These are phyloP conservation scores for Oryza coarctata DNA, from an alignment of 176 grass and related monocot species.

Conservation along the genomic window DNA sequence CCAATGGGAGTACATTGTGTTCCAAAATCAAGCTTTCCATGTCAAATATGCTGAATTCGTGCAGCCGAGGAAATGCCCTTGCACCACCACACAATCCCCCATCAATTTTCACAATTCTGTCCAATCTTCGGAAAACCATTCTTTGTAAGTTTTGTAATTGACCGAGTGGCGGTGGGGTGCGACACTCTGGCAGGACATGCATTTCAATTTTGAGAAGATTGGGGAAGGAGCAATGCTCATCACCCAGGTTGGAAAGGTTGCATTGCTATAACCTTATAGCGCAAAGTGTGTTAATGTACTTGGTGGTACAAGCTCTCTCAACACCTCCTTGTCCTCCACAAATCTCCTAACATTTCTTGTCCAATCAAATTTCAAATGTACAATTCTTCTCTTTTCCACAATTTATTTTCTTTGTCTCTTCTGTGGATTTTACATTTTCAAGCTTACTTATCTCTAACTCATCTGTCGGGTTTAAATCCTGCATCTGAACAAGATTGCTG, in stretches of 20 bases:
- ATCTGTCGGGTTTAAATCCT: not conserved
- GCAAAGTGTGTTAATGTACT: not conserved
- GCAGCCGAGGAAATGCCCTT: not conserved
- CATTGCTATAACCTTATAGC: not conserved
- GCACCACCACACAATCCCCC: not conserved
- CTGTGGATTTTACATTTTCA: not conserved
- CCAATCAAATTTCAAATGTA: not conserved
- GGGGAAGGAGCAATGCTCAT: not conserved
- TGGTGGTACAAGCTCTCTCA: slow-evolving; percentile 14
- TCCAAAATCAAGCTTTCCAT: slow-evolving; percentile 11
- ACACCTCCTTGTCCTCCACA: slow-evolving; percentile 1
- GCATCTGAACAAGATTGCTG: not conserved
- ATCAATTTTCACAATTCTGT: not conserved
- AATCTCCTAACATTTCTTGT: not conserved
- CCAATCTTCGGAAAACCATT: not conserved
- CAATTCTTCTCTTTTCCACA: not conserved
- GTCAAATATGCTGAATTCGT: not conserved
- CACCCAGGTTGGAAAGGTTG: not conserved
- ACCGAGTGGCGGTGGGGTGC: not conserved
- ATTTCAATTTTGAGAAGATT: not conserved
- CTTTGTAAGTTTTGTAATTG: not conserved
- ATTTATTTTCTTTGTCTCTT: not conserved
- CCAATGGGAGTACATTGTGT: not conserved
- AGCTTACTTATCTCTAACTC: not conserved
- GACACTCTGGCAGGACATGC: not conserved